Conservation (phyloP, 805 yeast genomes). For the Pichia thaimueangensis region DNA sequence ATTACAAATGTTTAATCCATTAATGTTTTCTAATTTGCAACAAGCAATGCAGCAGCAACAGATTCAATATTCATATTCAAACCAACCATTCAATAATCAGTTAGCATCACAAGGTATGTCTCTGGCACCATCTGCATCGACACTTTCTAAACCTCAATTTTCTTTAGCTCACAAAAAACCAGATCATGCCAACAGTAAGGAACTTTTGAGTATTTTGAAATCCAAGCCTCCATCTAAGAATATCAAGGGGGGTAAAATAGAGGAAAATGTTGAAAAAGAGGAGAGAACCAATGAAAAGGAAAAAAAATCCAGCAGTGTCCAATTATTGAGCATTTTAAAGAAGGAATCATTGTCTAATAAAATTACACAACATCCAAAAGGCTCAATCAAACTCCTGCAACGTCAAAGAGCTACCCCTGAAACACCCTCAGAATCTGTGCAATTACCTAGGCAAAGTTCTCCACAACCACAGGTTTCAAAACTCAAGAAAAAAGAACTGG, state of each 20-base stretch:
- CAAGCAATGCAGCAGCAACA: conserved; percentile 8
- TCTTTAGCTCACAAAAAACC: conserved; percentile 23
- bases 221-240: conserved; percentile 15
- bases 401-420: conserved; percentile 14
- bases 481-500: too few species aligned
- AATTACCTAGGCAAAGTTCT: not conserved
- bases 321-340: conserved; percentile 12
- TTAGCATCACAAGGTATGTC: conserved; percentile 10
- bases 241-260: too few species aligned
- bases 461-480: too few species aligned
- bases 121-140: conserved; percentile 28
- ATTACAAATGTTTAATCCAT: conserved; percentile 24
- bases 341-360: not conserved
- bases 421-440: not conserved
- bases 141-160: conserved; percentile 29
- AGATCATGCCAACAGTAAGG: conserved; percentile 29
- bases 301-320: conserved; percentile 2
- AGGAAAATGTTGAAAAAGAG: too few species aligned
- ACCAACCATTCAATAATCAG: conserved; percentile 5
- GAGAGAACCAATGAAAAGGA: not conserved
- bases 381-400: conserved; percentile 13
- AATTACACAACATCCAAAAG: not conserved
- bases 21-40: conserved; percentile 13
- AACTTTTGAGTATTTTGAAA: conserved; percentile 26
- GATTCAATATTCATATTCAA: conserved; percentile 10